Base-by-base conservation (phyloP, 768 basidiomycete species). In the Boletales sp. region DNA sequence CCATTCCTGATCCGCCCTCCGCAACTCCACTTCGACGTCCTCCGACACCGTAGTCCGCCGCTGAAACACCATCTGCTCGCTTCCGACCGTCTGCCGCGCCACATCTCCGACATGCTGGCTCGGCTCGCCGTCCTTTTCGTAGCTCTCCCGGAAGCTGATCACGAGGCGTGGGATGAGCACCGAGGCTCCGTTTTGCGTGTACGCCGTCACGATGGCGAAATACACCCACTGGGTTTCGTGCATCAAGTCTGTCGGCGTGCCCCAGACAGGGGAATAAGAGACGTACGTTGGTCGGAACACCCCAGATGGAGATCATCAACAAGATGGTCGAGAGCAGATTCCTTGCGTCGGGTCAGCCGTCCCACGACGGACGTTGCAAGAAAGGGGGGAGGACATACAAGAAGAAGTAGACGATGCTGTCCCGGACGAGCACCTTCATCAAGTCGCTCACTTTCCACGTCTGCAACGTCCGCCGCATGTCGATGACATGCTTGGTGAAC, bases 121-220 rank as follows among this genome's bases (percentile, higher is more conserved):
- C 4, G 43, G 45, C 10, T 48, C 35, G 2, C 39, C n/a, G 3
- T 46, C 48, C 18, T 51, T 36, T 5, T 40, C 47, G 34, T 57
- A 56, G 19, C 46, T 47, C 45, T 63, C 50, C 18, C 48, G 50
- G n/a, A 63, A 61, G 15, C 54, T 56, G 50, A 64, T 46, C 19
- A 61, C 48, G 21, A 58, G 29, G 6, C 56, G 54, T 17, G 62
- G 62, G 8, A 58, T 50, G 39, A 56, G 48, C 43, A 63, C 52
- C 0, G 58, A 48, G 12, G 39, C 32, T 32, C 52, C 51, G 41
- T 63, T 60, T 47, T 53, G 47, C 9, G 49, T 57, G 40, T 57
- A 60, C 5, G 61, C 58, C 3, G 51, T 18, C 34, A 51, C 10
- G 40, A 63, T 35, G 18, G 53, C 40, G 17, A 53, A 60, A 29